phyloP scores from a whole-genome alignment of 1,284 basidiomycete genomes.

The Heterobasidion parviporum region DNA sequence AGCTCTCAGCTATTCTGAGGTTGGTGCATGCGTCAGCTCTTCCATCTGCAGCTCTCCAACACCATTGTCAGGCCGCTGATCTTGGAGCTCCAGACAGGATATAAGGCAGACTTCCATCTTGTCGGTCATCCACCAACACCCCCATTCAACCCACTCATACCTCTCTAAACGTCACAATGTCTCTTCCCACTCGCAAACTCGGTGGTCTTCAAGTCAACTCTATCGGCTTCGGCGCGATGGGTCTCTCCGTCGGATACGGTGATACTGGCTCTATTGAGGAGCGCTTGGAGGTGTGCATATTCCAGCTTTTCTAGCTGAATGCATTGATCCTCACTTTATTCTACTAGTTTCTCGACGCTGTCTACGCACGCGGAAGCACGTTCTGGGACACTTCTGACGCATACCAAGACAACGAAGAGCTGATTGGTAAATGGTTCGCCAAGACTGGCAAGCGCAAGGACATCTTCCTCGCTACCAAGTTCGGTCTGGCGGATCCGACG shows the following conservation, averaged over 20 bases:
- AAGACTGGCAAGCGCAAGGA: slow-evolving; percentile 28
- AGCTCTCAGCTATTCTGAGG: too few species aligned
- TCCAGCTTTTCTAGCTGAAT: background rate
- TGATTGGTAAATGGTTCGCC: slow-evolving; percentile 29
- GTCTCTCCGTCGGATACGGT: slow-evolving; percentile 18
- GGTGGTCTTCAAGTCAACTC: slow-evolving; percentile 14
- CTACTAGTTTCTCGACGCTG: slow-evolving; percentile 18
- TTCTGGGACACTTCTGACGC: slow-evolving; percentile 23
- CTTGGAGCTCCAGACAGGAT: too few species aligned
- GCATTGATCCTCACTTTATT: background rate
- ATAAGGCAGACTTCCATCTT: too few species aligned
- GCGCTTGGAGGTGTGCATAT: slow-evolving; percentile 12
- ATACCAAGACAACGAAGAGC: slow-evolving; percentile 17
- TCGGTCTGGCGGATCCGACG: slow-evolving; percentile 16
- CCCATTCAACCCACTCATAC: too few species aligned
- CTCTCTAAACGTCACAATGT: background rate
- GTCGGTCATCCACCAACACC: too few species aligned
- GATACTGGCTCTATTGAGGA: slow-evolving; percentile 15
- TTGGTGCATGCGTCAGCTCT: too few species aligned
- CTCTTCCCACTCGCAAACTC: slow-evolving; percentile 17
- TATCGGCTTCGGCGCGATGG: slow-evolving; percentile 22
- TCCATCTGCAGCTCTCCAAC: too few species aligned
- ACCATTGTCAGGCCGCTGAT: too few species aligned
- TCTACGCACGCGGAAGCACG: slow-evolving; percentile 18
- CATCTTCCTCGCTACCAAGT: slow-evolving; percentile 41